Conservation (phyloP, 257 asterid species). For the Paulownia fortunei region DNA sequence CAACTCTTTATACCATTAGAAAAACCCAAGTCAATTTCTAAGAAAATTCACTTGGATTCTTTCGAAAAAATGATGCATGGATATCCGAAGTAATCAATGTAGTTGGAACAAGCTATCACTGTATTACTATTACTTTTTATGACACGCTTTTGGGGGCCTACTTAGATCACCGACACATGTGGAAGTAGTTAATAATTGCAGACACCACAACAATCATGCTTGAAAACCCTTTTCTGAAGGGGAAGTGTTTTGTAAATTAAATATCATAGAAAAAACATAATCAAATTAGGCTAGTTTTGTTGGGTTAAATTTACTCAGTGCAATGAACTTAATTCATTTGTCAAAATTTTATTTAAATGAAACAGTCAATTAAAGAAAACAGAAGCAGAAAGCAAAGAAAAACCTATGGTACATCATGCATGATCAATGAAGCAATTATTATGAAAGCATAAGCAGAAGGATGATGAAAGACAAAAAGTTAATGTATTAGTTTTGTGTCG, state of each 20-base stretch:
- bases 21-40: neutral
- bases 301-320: no score
- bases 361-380: no score
- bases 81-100: neutral
- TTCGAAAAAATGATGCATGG: neutral
- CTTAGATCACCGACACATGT: constrained; percentile 36
- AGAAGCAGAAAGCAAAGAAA: no score
- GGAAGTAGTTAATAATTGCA: neutral
- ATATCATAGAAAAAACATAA: neutral
- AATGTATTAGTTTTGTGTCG: neutral
- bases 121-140: neutral
- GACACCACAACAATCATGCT: neutral
- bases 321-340: no score
- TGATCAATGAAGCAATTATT: no score
- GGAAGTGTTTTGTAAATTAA: neutral
- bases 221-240: neutral
- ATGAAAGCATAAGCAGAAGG: neutral
- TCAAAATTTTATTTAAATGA: no score
- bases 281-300: neutral
- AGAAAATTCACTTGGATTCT: neutral
- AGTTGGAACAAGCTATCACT: neutral
- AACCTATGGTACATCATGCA: no score
- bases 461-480: neutral
- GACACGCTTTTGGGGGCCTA: constrained; percentile 25
- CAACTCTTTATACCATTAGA: no score